A percentile compares a stretch with the other conserved stretches of the same genome.
phyloP scores from a whole-genome alignment of 2,329 filamentous ascomycete species.

The Aspergillus melleus region DNA sequence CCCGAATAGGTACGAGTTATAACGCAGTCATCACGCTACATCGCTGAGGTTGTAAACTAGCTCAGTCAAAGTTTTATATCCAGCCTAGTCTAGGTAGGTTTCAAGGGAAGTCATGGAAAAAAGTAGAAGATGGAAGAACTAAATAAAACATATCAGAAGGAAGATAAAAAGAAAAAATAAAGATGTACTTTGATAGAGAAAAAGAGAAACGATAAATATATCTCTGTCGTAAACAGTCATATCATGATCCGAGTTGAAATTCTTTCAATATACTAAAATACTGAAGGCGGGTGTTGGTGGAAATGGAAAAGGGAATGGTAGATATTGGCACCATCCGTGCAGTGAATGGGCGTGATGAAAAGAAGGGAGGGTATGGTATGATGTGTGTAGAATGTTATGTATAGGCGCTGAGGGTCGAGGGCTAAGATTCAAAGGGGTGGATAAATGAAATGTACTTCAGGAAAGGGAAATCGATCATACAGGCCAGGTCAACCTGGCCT shows the following conservation, averaged over 20 bases:
- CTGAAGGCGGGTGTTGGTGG: neutral
- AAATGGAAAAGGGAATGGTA: neutral
- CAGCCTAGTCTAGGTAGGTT: neutral
- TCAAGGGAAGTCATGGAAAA: no score
- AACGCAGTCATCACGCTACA: no score
- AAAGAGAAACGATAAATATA: neutral
- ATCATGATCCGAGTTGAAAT: neutral
- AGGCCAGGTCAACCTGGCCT: constrained; percentile 18
- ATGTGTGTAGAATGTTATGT: neutral
- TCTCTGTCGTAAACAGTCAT: neutral
- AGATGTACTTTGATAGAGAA: neutral
- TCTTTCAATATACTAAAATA: neutral
- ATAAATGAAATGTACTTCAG: neutral
- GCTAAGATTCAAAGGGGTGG: no score
- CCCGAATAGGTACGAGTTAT: no score
- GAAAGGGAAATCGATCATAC: neutral
- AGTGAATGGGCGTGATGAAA: neutral
- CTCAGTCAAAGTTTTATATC: neutral
- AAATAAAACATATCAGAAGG: neutral
- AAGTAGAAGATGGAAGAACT: neutral
- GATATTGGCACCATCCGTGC: neutral
- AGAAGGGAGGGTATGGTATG: neutral
- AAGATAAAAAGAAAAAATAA: neutral
- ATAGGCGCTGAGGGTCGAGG: neutral
- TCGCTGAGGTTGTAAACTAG: neutral